Evolutionary conservation across 2,329 filamentous ascomycete species (phyloP).

Genomic region (Neurospora crassa): DNA sequence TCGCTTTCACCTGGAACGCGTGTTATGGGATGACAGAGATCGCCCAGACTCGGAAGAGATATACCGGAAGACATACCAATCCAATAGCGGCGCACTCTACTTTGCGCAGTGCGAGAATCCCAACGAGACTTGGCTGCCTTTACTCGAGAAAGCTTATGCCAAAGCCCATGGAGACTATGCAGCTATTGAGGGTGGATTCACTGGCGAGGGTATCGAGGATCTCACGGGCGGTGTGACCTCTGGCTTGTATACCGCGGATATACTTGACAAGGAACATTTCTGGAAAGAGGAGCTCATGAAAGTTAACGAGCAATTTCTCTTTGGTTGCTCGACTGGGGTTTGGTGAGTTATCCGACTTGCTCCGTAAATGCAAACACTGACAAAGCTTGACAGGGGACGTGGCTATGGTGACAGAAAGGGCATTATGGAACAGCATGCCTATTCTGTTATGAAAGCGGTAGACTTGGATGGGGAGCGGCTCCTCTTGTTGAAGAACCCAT

Average conservation of each 20-base stretch:
- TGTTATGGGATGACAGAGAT: conserved; percentile 34
- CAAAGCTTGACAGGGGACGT: conserved; percentile 28
- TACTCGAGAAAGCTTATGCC: conserved; percentile 65
- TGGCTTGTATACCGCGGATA: conserved; percentile 58
- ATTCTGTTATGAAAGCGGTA: conserved; percentile 50
- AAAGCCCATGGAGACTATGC: conserved; percentile 68
- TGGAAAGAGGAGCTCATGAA: conserved; percentile 74
- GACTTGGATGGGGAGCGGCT: conserved; percentile 40
- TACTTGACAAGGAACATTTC: conserved; percentile 70
- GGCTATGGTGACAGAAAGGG: conserved; percentile 52
- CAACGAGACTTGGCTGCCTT: conserved; percentile 64
- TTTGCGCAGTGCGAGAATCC: conserved; percentile 60
- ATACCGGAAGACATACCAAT: conserved; percentile 56
- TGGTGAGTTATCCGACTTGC: conserved; percentile 23
- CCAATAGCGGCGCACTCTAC: conserved; percentile 58
- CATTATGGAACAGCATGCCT: conserved; percentile 49
- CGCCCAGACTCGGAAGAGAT: conserved; percentile 45
- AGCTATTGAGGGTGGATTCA: conserved; percentile 60
- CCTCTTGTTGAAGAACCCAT: conserved; percentile 43
- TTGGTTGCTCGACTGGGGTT: conserved; percentile 58
- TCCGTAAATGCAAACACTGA: background rate
- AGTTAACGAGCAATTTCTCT: conserved; percentile 72
- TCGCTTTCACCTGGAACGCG: conserved; percentile 33
- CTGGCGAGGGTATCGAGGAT: conserved; percentile 38
- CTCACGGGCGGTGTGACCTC: conserved; percentile 61